Evolutionary conservation across 2,329 filamentous ascomycete genomes (phyloP).

Genomic region (Apiospora sp.): DNA sequence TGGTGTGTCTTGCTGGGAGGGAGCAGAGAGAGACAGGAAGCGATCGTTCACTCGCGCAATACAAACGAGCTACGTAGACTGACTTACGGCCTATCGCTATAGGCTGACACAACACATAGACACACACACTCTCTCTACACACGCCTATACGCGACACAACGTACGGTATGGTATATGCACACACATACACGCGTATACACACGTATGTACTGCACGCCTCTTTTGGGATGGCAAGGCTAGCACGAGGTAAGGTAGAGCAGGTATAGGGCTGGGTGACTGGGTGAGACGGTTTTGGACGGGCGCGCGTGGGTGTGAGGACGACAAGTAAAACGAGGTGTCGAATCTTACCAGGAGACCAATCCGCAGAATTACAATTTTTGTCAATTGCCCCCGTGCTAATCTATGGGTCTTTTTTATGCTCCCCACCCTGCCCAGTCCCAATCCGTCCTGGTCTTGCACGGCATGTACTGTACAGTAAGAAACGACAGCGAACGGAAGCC

Average conservation of each 20-base stretch:
- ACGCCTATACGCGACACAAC: conserved; percentile 26
- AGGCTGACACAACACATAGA: conserved; percentile 22
- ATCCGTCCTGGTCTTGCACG: neutral
- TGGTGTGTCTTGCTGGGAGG: conserved; percentile 39
- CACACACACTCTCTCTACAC: conserved; percentile 7
- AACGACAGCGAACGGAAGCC: neutral
- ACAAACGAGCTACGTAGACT: conserved; percentile 22
- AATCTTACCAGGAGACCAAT: conserved; percentile 14
- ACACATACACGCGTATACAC: neutral
- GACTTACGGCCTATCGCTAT: conserved; percentile 23
- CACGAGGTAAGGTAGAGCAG: neutral
- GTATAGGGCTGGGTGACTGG: conserved; percentile 14
- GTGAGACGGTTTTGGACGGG: conserved; percentile 21
- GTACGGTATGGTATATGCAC: neutral
- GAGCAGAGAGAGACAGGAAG: conserved; percentile 13
- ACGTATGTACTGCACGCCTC: neutral
- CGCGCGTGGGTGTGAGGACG: conserved; percentile 20
- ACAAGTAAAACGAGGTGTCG: conserved; percentile 16
- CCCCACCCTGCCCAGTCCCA: conserved; percentile 1
- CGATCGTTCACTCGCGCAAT: conserved; percentile 19
- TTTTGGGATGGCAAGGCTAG: neutral
- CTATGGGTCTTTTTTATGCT: neutral
- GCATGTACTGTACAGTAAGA: neutral
- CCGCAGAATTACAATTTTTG: conserved; percentile 19
- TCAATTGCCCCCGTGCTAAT: conserved; percentile 18